Percentiles rank a stretch among this genome's conserved stretches.
Conservation (phyloP, 495 filamentous ascomycete genomes). For the Durotheca rogersii region DNA sequence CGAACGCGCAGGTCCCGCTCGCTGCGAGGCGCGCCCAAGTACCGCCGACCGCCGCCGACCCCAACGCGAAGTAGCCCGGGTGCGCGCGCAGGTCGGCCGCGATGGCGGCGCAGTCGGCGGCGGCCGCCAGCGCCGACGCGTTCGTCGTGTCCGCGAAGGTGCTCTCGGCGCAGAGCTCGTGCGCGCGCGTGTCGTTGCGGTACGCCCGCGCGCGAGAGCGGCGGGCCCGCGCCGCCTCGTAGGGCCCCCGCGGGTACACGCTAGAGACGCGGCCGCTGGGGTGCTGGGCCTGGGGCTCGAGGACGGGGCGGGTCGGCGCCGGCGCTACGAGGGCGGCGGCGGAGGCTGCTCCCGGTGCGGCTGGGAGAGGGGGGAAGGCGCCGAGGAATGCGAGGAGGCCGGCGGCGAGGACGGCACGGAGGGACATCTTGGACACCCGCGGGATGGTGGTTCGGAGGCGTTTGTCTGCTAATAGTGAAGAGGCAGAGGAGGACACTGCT, state of each 20-base stretch:
- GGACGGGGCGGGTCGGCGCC: not conserved
- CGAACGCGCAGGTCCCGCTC: constrained; percentile 23
- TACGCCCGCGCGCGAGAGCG: constrained; percentile 19
- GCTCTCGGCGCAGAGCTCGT: constrained; percentile 26
- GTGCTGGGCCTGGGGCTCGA: constrained; percentile 8
- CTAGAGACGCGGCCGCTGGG: constrained; percentile 6
- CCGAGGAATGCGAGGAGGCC: too few relatives aligned
- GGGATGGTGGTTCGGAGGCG: too few relatives aligned
- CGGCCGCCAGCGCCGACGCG: constrained; percentile 11
- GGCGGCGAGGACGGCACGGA: too few relatives aligned
- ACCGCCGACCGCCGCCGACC: constrained; percentile 3
- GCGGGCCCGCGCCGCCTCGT: not conserved
- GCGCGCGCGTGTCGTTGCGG: constrained; percentile 4
- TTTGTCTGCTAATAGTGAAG: too few relatives aligned
- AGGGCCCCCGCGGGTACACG: constrained; percentile 10
- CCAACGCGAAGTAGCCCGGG: constrained; percentile 22
- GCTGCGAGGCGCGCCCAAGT: constrained; percentile 10
- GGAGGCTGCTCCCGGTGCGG: too few relatives aligned
- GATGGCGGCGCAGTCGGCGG: constrained; percentile 19
- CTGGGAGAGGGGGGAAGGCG: too few relatives aligned
- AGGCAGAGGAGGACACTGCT: too few relatives aligned
- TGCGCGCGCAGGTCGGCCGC: not conserved
- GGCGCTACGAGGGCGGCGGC: constrained; percentile 2
- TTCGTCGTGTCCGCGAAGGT: constrained; percentile 16
- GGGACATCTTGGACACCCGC: too few relatives aligned